phyloP scores from a whole-genome alignment of 1,284 basidiomycete species.

The Microbotryum saponariae region DNA sequence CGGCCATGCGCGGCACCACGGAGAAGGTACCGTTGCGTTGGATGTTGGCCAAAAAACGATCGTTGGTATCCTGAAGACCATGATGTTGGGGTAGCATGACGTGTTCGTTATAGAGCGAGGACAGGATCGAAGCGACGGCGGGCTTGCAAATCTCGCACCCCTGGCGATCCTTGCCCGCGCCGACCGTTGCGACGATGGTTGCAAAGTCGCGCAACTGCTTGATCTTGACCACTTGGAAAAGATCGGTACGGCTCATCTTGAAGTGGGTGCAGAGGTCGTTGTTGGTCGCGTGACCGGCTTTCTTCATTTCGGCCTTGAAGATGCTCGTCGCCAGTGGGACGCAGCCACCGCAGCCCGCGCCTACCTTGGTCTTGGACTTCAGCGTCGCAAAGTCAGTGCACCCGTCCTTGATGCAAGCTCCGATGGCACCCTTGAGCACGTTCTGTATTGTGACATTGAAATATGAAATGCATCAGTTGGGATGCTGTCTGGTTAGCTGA shows the following conservation, averaged over 20 bases:
- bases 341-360: constrained; percentile 66
- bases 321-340: constrained; percentile 52
- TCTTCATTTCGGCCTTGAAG: constrained; percentile 61
- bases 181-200: constrained; percentile 52
- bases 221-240: constrained; percentile 62
- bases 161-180: constrained; percentile 47
- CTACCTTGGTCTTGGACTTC: constrained; percentile 62
- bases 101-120: constrained; percentile 61
- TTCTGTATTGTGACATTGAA: constrained; percentile 42
- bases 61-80: constrained; percentile 56
- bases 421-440: constrained; percentile 57
- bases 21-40: constrained; percentile 67
- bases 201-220: constrained; percentile 56
- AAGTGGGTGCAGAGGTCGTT: constrained; percentile 65
- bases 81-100: constrained; percentile 57
- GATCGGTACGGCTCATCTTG: constrained; percentile 57
- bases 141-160: constrained; percentile 65
- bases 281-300: constrained; percentile 55
- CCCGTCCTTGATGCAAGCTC: constrained; percentile 50
- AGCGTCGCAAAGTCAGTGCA: constrained; percentile 53
- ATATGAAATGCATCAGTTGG: no score
- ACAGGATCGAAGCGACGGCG: constrained; percentile 59
- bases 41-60: constrained; percentile 62
- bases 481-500: constrained; percentile 5
- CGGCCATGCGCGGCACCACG: constrained; percentile 62